Evolutionary conservation across 2,329 filamentous ascomycete species (phyloP).

Genomic region (Aspergillus fischeri): DNA sequence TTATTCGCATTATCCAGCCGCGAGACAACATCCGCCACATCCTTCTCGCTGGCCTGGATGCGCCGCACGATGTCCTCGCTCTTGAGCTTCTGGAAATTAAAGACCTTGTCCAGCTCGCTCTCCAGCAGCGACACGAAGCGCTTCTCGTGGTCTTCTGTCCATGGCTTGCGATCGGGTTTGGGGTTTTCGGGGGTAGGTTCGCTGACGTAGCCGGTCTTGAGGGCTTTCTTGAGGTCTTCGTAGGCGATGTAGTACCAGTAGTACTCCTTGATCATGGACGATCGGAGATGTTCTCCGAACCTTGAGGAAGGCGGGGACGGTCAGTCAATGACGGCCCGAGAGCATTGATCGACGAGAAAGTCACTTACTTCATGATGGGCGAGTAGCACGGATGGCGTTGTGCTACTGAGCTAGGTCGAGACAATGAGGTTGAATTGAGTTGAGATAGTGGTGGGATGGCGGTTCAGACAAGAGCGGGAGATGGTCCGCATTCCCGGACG

Average conservation of each 20-base stretch:
- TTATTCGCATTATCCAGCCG: conserved; percentile 59
- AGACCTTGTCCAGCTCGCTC: conserved; percentile 92
- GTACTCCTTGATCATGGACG: conserved; percentile 94
- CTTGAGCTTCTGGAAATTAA: conserved; percentile 96
- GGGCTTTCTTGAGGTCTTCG: conserved; percentile 81
- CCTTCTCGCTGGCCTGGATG: conserved; percentile 81
- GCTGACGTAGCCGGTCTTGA: conserved; percentile 67
- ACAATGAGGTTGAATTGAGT: not conserved
- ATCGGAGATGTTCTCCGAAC: conserved; percentile 95
- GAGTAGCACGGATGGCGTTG: not conserved
- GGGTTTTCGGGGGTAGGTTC: conserved; percentile 44
- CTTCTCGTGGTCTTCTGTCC: conserved; percentile 89
- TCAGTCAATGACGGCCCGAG: conserved; percentile 10
- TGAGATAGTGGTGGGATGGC: not conserved
- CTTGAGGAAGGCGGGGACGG: conserved; percentile 33
- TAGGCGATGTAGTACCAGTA: conserved; percentile 99
- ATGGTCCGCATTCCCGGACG: not conserved
- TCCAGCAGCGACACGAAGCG: conserved; percentile 84
- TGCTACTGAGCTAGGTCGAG: not conserved
- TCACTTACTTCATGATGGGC: conserved; percentile 19
- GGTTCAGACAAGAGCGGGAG: not conserved
- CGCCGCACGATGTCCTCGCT: conserved; percentile 90
- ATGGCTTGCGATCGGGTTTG: conserved; percentile 57
- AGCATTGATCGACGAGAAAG: not conserved
- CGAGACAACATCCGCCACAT: conserved; percentile 82